phyloP scores from a whole-genome alignment of 2,329 filamentous ascomycete species.

The Claviceps fusiformis region DNA sequence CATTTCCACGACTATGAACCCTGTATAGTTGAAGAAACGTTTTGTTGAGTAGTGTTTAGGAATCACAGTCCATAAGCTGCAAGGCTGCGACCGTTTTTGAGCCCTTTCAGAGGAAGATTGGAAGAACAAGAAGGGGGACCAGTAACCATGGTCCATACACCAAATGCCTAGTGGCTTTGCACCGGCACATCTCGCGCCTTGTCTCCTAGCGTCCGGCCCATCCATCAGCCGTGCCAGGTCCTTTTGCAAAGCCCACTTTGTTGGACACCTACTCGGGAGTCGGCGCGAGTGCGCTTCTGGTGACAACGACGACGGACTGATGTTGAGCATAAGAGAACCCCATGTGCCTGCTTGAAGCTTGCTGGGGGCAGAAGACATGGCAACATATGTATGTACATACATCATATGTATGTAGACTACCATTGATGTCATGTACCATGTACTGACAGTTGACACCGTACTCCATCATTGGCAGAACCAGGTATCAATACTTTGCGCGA shows the following conservation, averaged over 20 bases:
- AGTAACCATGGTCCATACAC: not conserved
- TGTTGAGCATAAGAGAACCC: not conserved
- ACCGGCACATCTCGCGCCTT: conserved; percentile 9
- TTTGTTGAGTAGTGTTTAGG: not conserved
- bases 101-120: not conserved
- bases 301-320: not conserved
- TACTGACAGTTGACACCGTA: not conserved
- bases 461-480: not conserved
- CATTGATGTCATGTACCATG: not conserved
- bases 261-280: conserved; percentile 6
- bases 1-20: not conserved
- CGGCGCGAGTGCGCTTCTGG: not conserved
- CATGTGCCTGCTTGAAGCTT: not conserved
- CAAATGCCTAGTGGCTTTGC: not conserved
- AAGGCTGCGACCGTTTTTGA: not conserved
- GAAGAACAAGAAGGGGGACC: not conserved
- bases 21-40: not conserved
- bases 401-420: not conserved
- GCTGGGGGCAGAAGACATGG: no score
- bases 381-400: not conserved
- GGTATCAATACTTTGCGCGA: not conserved
- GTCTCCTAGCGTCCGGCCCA: conserved; percentile 11
- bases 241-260: conserved; percentile 14
- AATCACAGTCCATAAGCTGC: not conserved
- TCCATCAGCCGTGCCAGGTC: conserved; percentile 8